phyloP scores from a whole-genome alignment of 1,139 yeast genomes.

The Pichia inconspicua region DNA sequence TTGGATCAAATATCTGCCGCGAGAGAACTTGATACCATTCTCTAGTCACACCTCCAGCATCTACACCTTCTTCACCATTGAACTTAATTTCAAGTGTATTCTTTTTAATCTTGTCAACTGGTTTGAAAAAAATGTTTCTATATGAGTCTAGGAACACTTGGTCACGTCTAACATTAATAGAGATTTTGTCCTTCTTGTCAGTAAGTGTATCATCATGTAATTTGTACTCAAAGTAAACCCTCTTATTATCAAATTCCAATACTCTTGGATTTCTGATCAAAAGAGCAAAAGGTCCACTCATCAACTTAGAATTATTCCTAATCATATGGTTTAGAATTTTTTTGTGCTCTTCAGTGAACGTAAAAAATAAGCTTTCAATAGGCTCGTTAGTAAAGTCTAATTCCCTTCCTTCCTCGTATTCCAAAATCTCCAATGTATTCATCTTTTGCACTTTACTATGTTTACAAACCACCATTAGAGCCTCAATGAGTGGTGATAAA shows the following conservation, averaged over 20 bases:
- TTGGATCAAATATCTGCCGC: conserved; percentile 94
- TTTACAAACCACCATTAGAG: conserved; percentile 92
- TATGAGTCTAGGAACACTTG: conserved; percentile 91
- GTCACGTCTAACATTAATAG: conserved; percentile 72
- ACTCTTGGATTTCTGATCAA: conserved; percentile 84
- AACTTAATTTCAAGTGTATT: conserved; percentile 74
- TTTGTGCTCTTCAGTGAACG: conserved; percentile 86
- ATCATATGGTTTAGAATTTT: conserved; percentile 89
- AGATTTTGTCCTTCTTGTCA: conserved; percentile 41
- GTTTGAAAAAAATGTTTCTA: conserved; percentile 72
- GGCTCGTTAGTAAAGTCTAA: conserved; percentile 69
- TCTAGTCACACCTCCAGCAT: conserved; percentile 96
- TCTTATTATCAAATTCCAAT: conserved; percentile 89
- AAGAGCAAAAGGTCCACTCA: conserved; percentile 95
- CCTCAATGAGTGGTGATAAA: conserved; percentile 78
- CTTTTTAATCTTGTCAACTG: conserved; percentile 65
- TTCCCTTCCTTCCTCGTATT: conserved; percentile 53
- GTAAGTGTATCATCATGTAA: conserved; percentile 38
- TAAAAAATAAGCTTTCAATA: conserved; percentile 70
- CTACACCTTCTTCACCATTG: conserved; percentile 93
- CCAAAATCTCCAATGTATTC: conserved; percentile 51
- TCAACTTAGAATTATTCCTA: conserved; percentile 79
- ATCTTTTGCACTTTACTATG: conserved; percentile 68
- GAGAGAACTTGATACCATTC: conserved; percentile 97
- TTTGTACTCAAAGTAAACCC: conserved; percentile 74